These are phyloP conservation scores for Didymosphaeria variabile DNA, from an alignment of 2,329 filamentous ascomycete species.

Conservation along the genomic window DNA sequence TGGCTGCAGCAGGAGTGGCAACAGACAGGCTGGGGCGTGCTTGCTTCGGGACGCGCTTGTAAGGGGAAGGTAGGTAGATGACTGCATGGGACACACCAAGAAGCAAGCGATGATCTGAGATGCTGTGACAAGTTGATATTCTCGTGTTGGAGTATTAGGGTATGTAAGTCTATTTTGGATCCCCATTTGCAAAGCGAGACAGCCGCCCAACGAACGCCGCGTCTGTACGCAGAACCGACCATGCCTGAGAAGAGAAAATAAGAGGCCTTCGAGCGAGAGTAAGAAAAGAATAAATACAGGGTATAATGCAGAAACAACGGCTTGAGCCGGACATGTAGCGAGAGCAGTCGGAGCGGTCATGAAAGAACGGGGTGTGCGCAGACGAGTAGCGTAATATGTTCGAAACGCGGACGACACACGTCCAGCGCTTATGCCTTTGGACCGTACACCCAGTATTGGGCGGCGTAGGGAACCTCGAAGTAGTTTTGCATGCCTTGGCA, in stretches of 20 bases:
- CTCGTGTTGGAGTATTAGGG: conserved; percentile 16
- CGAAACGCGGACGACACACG: conserved; percentile 20
- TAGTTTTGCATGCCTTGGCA: conserved; percentile 47
- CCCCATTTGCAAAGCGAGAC: not conserved
- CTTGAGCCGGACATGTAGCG: conserved; percentile 6
- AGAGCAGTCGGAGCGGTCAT: conserved; percentile 3
- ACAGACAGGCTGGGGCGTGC: not conserved
- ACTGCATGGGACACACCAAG: not conserved
- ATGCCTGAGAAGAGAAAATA: conserved; percentile 2
- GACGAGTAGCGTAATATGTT: conserved; percentile 18
- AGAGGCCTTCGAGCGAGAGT: conserved; percentile 3
- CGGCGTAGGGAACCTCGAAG: conserved; percentile 56
- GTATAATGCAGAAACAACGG: conserved; percentile 14
- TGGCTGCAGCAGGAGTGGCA: not conserved
- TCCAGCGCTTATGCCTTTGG: conserved; percentile 32
- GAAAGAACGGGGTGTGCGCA: conserved; percentile 4
- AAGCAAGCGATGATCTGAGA: not conserved
- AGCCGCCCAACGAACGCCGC: conserved; percentile 18
- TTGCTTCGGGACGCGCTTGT: not conserved
- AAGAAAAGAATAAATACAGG: conserved; percentile 15
- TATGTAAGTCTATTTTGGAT: conserved; percentile 25
- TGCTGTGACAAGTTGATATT: conserved; percentile 9
- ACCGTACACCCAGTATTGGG: conserved; percentile 59
- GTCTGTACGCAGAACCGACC: conserved; percentile 3
- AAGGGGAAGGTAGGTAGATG: not conserved